A percentile compares a stretch with the other conserved stretches of the same genome.
Conservation (phyloP, 2,329 filamentous ascomycete genomes). For the Penicillium vulpinum region DNA sequence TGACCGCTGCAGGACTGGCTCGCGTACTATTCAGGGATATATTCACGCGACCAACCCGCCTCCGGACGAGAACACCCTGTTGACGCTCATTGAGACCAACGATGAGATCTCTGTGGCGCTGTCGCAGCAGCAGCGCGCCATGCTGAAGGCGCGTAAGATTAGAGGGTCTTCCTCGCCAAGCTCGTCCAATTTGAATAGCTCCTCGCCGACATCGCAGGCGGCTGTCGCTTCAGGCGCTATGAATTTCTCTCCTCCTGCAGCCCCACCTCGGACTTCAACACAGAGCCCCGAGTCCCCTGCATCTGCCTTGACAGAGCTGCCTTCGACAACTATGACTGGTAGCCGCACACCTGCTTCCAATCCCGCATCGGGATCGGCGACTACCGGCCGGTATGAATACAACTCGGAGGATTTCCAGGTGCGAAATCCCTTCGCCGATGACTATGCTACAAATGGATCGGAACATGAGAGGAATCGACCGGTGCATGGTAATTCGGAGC, state of each 20-base stretch:
- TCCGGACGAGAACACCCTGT: constrained; percentile 91
- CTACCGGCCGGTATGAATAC: constrained; percentile 34
- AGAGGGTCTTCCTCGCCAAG: constrained; percentile 21
- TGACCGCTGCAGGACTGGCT: constrained; percentile 78
- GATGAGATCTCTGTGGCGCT: constrained; percentile 82
- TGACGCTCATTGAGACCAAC: constrained; percentile 89
- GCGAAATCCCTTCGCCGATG: constrained; percentile 45
- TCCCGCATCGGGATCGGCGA: not conserved
- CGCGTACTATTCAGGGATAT: constrained; percentile 79
- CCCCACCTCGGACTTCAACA: not conserved
- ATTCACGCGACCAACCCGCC: constrained; percentile 75
- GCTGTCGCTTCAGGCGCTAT: constrained; percentile 15
- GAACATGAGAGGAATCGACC: constrained; percentile 13
- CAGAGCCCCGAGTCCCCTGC: not conserved
- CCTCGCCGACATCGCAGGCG: constrained; percentile 20
- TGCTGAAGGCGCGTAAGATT: constrained; percentile 59
- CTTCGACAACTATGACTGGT: constrained; percentile 15
- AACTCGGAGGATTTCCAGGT: constrained; percentile 42
- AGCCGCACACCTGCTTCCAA: constrained; percentile 6
- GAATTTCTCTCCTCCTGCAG: constrained; percentile 8
- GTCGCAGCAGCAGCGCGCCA: constrained; percentile 79
- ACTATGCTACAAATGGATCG: constrained; percentile 21
- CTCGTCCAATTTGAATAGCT: constrained; percentile 12
- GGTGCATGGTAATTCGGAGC: not conserved
- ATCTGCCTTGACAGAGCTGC: constrained; percentile 2